Evolutionary conservation across 1,139 yeast genomes (phyloP).

Genomic region (Geotrichum aggregatum): DNA sequence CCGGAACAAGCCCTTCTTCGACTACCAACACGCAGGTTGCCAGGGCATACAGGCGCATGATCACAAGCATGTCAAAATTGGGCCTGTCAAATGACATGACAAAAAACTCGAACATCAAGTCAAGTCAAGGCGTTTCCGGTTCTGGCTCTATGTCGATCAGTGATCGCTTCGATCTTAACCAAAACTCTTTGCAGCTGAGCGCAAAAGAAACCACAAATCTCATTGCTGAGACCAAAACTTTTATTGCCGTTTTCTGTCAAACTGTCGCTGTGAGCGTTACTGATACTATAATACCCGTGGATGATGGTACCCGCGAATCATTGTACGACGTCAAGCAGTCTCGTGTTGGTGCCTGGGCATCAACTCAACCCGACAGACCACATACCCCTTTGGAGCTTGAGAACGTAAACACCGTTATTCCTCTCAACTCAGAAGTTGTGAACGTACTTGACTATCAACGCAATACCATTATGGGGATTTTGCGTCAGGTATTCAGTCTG

Average conservation of each 20-base stretch:
- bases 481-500: slow-evolving; percentile 18
- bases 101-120: slow-evolving; percentile 9
- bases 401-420: slow-evolving; percentile 25
- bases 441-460: slow-evolving; percentile 25
- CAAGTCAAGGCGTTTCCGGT: slow-evolving; percentile 2
- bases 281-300: too few relatives aligned
- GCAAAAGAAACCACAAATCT: slow-evolving; percentile 14
- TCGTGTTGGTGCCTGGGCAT: slow-evolving; percentile 28
- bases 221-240: slow-evolving; percentile 9
- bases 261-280: background rate
- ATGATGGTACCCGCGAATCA: background rate
- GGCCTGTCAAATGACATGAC: slow-evolving; percentile 27
- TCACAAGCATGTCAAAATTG: slow-evolving; percentile 28
- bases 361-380: too few relatives aligned
- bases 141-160: slow-evolving; percentile 9
- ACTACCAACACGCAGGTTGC: slow-evolving; percentile 27
- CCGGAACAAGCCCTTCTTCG: slow-evolving; percentile 31
- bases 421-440: slow-evolving; percentile 26
- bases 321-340: slow-evolving; percentile 28
- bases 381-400: slow-evolving; percentile 16
- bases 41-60: slow-evolving; percentile 30
- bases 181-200: slow-evolving; percentile 6
- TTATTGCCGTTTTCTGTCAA: slow-evolving; percentile 14
- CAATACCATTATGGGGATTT: slow-evolving; percentile 17
- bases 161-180: slow-evolving; percentile 9